Evolutionary conservation across 1,284 basidiomycete genomes (phyloP), one percentile per base, ranked within the genome.

Genomic region (Ganoderma sp.): DNA sequence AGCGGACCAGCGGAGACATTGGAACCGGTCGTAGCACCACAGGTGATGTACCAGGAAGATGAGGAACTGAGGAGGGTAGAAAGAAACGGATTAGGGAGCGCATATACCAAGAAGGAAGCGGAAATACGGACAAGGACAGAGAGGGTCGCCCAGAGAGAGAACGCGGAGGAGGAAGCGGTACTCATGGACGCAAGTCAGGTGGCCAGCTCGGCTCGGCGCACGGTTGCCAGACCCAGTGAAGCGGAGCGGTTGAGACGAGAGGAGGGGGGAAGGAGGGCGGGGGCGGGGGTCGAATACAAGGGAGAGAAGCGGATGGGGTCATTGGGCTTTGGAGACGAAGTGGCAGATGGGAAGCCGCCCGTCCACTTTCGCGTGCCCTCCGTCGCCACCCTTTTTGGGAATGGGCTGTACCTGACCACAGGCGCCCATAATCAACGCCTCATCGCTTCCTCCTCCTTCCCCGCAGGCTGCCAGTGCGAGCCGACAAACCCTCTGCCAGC

Each of bases 21-120:
- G 83, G 78, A 92, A 90, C 70, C 79, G 84, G 79, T 93, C 91
- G 74, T 92, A 93, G 71, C 80, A 82, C 89, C 90, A 93, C 39
- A 93, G 82, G 77, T 93, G 91, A 72, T 85, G 81, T 56, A 90
- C 73, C 65, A 92, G 82, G 75, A 91, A 91, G 50, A 79, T 74
- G 67, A 87, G 82, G 75, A 93, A 92, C 91, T 92, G 73, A 15
- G 22, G 41, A 52, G 41, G 50, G 22, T 28, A 6, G 52, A 56
- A 56, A 17, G 32, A n/a, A 12, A 42, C 28, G n/a, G 12, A n/a
- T 14, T 34, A 32, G 15, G 15, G 41, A 14, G 42, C 9, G 15
- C 45, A 19, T 22, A 34, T 57, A 42, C 39, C 54, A 15, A 37
- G 59, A 37, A 64, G 15, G 25, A 9, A 32, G 45, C 22, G 37